Base-by-base conservation (phyloP, 1,139 yeast species). In the Candida albicans region DNA sequence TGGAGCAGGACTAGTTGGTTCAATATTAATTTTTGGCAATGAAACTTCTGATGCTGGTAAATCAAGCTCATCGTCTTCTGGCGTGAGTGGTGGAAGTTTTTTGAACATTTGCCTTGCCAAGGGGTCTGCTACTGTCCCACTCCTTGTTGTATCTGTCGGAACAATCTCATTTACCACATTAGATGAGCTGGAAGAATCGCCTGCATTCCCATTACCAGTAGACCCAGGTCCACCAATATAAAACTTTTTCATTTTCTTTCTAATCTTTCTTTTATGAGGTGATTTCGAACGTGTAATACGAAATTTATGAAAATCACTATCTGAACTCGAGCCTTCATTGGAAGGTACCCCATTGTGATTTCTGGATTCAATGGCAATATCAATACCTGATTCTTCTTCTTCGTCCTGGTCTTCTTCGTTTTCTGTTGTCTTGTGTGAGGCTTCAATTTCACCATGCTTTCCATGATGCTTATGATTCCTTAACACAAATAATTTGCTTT, bases 51-150 rank as follows among this genome's bases (percentile, higher is more conserved):
- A 18, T 26, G 36, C 34, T 22, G 35, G 41, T 15, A 39, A 26
- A 12, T 35, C 38, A 8, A 46, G 38, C 13, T 32, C 35, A 25
- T 37, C 30, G 10, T 27, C 30, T 29, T 13, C 13, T n/a, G 4
- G 22, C 14, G 38, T 24, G 5, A 45, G 33, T 3, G 36, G 38
- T 24, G 41, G 29, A 4, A 55, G 33, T 37, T 53, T 41, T 33
- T 53, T 55, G 43, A 56, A 54, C 25, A 56, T 30, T 41, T 53
- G 57, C 10, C 41, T 49, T 2, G 41, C 25, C 13, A 35, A 35
- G 11, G 44, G 35, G 12, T 42, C 41, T 8, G 26, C 15, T 2
- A 27, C 25, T 33, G 32, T 12, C 2, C 27, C 27, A 13, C 4
- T 30, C 33, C 25, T 34, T 6, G 26, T 4, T 11, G 35, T 32